Conservation (phyloP, 768 basidiomycete genomes). For the Floccularia luteovirens region DNA sequence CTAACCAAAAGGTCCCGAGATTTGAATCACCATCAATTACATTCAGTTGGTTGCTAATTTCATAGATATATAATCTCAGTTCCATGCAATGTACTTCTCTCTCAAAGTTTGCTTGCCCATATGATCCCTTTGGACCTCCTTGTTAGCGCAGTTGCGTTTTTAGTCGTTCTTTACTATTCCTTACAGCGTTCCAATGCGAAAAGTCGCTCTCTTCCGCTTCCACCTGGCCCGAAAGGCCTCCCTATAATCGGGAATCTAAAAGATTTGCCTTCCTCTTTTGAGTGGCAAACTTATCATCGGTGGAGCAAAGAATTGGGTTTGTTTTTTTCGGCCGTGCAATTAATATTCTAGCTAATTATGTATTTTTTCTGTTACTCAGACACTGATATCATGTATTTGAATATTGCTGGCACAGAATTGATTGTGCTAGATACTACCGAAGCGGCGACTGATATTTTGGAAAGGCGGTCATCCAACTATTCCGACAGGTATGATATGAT, state of each 20-base stretch:
- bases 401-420: slow-evolving; percentile 15
- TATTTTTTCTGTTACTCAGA: slow-evolving; percentile 8
- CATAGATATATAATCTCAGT: too few species aligned
- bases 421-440: slow-evolving; percentile 28
- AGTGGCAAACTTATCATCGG: slow-evolving; percentile 27
- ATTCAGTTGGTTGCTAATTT: too few species aligned
- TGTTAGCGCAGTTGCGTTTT: slow-evolving; percentile 7
- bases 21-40: too few species aligned
- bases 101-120: slow-evolving; percentile 1
- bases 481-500: slow-evolving; percentile 19
- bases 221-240: slow-evolving; percentile 34
- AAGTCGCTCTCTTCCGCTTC: slow-evolving; percentile 15
- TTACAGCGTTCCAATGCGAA: slow-evolving; percentile 7
- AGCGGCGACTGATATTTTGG: slow-evolving; percentile 31
- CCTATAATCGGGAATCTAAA: slow-evolving; percentile 32
- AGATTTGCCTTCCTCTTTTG: slow-evolving; percentile 26
- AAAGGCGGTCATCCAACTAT: slow-evolving; percentile 31
- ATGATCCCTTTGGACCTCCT: slow-evolving; percentile 9
- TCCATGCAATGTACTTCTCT: too few species aligned
- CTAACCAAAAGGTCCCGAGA: too few species aligned
- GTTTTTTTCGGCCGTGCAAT: slow-evolving; percentile 2
- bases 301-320: slow-evolving; percentile 31
- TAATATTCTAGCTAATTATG: neutral
- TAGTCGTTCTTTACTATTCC: slow-evolving; percentile 13
- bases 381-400: slow-evolving; percentile 20